Percentiles rank a stretch among this genome's conserved stretches.
Evolutionary conservation across 2,329 filamentous ascomycete genomes (phyloP).

Genomic region (Epichloe festucae): DNA sequence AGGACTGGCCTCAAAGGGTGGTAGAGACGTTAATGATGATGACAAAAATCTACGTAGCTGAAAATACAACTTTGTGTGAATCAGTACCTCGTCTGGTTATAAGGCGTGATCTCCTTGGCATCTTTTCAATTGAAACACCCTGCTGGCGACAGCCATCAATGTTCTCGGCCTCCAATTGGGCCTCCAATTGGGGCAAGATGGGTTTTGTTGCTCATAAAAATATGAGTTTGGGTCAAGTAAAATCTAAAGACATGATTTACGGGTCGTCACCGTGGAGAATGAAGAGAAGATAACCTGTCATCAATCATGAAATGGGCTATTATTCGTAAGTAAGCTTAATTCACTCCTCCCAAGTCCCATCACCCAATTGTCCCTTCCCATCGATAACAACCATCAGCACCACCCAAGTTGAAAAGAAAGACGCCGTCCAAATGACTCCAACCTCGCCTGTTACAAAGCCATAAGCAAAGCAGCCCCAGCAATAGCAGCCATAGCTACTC

Average conservation of each 20-base stretch:
- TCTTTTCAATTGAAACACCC: no score
- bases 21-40: not conserved
- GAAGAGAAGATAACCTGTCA: not conserved
- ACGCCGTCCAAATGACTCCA: not conserved
- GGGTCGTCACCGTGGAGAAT: no score
- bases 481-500: slow-evolving; percentile 13
- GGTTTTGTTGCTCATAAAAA: no score
- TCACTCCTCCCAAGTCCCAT: not conserved
- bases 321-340: slow-evolving; percentile 1
- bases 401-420: not conserved
- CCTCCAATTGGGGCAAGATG: no score
- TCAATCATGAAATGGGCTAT: not conserved
- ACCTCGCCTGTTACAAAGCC: slow-evolving; percentile 12
- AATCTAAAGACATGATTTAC: no score
- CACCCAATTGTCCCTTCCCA: not conserved
- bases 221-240: no score
- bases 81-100: not conserved
- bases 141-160: no score
- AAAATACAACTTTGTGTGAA: not conserved
- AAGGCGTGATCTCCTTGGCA: no score
- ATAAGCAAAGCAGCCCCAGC: slow-evolving; percentile 17
- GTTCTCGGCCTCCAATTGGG: no score
- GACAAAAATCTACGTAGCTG: not conserved
- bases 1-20: no score
- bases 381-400: not conserved